A percentile compares a stretch with the other conserved stretches of the same genome.
Conservation (phyloP, 352 stramenopile genomes). For the Pythium myriotylum region DNA sequence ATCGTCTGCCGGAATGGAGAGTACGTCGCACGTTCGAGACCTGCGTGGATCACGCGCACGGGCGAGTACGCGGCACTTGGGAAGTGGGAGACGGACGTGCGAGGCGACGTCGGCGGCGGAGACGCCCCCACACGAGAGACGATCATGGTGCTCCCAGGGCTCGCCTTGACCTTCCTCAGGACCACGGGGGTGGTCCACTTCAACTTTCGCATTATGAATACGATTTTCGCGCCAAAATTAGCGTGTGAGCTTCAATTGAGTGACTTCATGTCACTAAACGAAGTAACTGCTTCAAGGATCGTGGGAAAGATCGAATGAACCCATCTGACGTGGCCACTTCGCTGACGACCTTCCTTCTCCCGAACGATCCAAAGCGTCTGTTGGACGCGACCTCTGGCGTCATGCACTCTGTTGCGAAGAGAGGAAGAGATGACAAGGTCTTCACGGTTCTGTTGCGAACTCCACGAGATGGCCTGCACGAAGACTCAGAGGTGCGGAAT, state of each 20-base stretch:
- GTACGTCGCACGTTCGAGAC: conserved; percentile 36
- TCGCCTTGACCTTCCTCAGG: background rate
- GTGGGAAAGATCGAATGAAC: background rate
- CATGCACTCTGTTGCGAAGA: too few relatives aligned
- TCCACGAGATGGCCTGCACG: background rate
- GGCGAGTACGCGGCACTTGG: conserved; percentile 1
- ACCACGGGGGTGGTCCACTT: conserved; percentile 3
- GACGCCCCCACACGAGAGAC: conserved; percentile 19
- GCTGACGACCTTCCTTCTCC: too few relatives aligned
- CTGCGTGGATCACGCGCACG: conserved; percentile 23
- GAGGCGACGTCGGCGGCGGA: background rate
- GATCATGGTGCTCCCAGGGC: background rate
- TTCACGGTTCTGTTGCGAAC: too few relatives aligned
- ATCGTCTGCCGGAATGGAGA: conserved; percentile 64
- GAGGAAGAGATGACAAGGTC: too few relatives aligned
- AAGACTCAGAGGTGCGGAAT: conserved; percentile 7
- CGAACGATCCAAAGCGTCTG: too few relatives aligned
- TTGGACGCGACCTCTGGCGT: too few relatives aligned
- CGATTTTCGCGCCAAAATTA: conserved; percentile 17
- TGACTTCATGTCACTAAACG: conserved; percentile 1
- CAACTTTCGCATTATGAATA: background rate
- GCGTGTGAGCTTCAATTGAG: background rate
- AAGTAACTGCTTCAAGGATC: background rate
- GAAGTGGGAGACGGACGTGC: conserved; percentile 17
- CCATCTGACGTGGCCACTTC: background rate